These are phyloP conservation scores for Ophiocordyceps camponoti-saundersi DNA, from an alignment of 2,329 filamentous ascomycete species.

Conservation along the genomic window DNA sequence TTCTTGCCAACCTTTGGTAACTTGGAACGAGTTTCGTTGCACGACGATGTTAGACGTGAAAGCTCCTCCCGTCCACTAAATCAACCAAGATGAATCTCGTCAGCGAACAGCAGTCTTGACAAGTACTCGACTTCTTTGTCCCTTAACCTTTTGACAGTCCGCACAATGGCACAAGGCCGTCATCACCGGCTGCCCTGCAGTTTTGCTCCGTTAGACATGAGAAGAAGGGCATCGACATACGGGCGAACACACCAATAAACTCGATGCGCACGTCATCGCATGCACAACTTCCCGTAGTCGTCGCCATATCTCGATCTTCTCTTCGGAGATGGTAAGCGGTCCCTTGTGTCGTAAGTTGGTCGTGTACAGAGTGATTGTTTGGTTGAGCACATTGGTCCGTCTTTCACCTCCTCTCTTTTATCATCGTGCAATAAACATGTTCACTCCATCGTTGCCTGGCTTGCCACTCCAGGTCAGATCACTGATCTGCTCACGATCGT, in stretches of 20 bases:
- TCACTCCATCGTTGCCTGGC: no score
- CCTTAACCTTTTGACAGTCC: conserved; percentile 36
- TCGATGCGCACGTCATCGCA: conserved; percentile 17
- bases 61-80: conserved; percentile 32
- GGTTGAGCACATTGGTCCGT: no score
- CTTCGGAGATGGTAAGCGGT: neutral
- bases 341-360: neutral
- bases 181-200: conserved; percentile 20
- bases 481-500: no score
- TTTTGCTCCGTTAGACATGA: neutral
- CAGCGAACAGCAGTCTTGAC: neutral
- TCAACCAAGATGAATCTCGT: neutral
- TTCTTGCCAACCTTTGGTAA: conserved; percentile 24
- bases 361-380: no score
- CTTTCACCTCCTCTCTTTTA: no score
- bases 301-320: neutral
- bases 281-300: conserved; percentile 17
- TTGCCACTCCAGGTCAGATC: no score
- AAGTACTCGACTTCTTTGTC: no score
- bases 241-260: conserved; percentile 12
- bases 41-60: conserved; percentile 38
- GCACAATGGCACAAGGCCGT: conserved; percentile 34
- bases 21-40: conserved; percentile 24
- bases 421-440: no score
- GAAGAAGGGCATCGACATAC: neutral